A percentile compares a stretch with the other conserved stretches of the same genome.
phyloP scores from a whole-genome alignment of 176 grass and related monocot species.

The Hyparrhenia diplandra region DNA sequence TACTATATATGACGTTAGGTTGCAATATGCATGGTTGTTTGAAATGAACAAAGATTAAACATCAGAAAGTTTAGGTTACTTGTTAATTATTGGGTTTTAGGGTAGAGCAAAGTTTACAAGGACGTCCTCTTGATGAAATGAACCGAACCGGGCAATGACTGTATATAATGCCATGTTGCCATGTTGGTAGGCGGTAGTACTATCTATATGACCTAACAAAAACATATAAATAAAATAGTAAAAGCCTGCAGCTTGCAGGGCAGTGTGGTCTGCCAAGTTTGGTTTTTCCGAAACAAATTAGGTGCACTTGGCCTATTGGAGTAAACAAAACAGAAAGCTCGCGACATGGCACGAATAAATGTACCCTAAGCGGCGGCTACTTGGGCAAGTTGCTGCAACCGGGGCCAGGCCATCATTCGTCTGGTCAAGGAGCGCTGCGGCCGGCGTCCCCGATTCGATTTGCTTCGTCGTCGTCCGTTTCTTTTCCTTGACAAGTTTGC shows the following conservation, averaged over 20 bases:
- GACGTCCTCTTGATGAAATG: no score
- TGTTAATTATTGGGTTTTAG: no score
- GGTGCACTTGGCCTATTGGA: background rate
- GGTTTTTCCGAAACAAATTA: background rate
- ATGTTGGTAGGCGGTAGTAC: no score
- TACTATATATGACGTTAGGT: no score
- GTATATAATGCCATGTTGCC: no score
- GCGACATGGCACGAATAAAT: background rate
- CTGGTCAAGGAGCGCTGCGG: conserved; percentile 10
- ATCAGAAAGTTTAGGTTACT: no score
- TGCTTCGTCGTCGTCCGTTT: background rate
- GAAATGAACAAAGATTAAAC: no score
- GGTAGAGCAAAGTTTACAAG: no score
- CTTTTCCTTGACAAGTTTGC: background rate
- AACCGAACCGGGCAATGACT: no score
- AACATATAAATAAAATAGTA: no score
- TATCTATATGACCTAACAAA: no score
- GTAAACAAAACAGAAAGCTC: background rate
- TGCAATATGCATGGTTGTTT: no score
- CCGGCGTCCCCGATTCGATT: background rate
- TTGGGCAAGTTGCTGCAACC: conserved; percentile 33
- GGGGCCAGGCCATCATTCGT: background rate
- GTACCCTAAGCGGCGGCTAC: background rate
- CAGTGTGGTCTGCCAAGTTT: background rate
- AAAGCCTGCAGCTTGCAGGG: conserved; percentile 2